These are phyloP conservation scores for Ceratobasidium theobromae DNA, from an alignment of 1,284 basidiomycete species.

Conservation along the genomic window DNA sequence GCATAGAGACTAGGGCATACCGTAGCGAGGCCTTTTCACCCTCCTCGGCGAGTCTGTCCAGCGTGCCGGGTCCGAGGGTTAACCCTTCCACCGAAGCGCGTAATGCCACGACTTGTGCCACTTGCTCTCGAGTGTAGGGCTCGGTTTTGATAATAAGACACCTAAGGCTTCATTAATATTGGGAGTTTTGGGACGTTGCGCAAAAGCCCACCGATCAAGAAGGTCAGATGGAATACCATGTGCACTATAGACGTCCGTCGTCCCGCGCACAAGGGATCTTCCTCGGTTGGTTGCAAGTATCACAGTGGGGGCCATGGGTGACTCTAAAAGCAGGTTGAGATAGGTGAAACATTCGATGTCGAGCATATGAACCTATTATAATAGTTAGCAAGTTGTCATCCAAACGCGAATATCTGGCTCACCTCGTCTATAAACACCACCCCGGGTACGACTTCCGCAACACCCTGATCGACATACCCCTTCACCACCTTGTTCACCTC, in stretches of 20 bases:
- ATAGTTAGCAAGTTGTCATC: neutral
- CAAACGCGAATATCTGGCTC: constrained; percentile 42
- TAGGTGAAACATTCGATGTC: constrained; percentile 99
- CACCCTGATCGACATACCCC: constrained; percentile 96
- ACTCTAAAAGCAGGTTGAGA: constrained; percentile 93
- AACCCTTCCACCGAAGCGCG: constrained; percentile 87
- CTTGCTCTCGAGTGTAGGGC: constrained; percentile 80
- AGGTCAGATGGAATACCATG: constrained; percentile 95
- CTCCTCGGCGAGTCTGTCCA: constrained; percentile 80
- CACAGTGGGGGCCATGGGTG: constrained; percentile 95
- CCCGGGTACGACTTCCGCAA: constrained; percentile 95
- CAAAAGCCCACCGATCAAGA: constrained; percentile 73
- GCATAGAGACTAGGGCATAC: constrained; percentile 46
- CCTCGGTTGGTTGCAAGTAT: constrained; percentile 97
- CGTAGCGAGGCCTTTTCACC: constrained; percentile 84
- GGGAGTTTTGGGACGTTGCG: neutral
- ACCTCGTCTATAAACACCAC: constrained; percentile 99
- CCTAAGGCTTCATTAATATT: constrained; percentile 45
- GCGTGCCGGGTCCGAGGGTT: constrained; percentile 71
- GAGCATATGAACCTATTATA: constrained; percentile 90
- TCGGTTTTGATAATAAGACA: constrained; percentile 97
- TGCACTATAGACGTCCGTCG: constrained; percentile 86
- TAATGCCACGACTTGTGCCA: constrained; percentile 83
- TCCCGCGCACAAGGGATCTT: constrained; percentile 87
- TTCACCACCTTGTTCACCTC: constrained; percentile 99